Evolutionary conservation across 768 basidiomycete genomes (phyloP).

Genomic region (Lactarius hatsudake): DNA sequence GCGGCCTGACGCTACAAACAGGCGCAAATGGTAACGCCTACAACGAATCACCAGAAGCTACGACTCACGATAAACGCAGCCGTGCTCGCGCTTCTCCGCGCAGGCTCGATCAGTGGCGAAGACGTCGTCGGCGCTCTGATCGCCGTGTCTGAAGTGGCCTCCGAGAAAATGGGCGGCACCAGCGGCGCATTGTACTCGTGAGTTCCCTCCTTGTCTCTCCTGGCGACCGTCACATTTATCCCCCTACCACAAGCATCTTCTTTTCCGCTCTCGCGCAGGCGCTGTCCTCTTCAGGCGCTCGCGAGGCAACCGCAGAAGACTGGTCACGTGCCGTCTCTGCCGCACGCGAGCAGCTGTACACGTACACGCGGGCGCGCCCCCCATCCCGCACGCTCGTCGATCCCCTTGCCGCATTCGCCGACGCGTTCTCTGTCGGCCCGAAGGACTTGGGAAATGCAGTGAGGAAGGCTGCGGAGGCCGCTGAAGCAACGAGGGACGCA

Average conservation of each 20-base stretch:
- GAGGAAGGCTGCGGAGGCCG: slow-evolving; percentile 57
- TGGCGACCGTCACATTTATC: background rate
- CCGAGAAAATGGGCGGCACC: slow-evolving; percentile 88
- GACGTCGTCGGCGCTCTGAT: slow-evolving; percentile 67
- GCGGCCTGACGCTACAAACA: slow-evolving; percentile 64
- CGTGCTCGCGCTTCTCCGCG: slow-evolving; percentile 55
- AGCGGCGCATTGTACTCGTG: slow-evolving; percentile 90
- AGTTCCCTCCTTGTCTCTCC: slow-evolving; percentile 33
- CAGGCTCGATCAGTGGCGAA: slow-evolving; percentile 55
- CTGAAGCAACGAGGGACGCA: slow-evolving; percentile 69
- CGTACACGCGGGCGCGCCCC: slow-evolving; percentile 84
- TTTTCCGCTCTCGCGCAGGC: slow-evolving; percentile 84
- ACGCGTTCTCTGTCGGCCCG: slow-evolving; percentile 39
- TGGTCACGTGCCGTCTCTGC: slow-evolving; percentile 61
- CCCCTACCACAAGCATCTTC: slow-evolving; percentile 62
- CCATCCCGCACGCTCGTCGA: slow-evolving; percentile 94
- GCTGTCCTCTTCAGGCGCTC: slow-evolving; percentile 44
- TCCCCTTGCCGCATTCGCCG: slow-evolving; percentile 77
- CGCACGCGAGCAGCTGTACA: slow-evolving; percentile 64
- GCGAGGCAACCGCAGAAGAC: slow-evolving; percentile 44
- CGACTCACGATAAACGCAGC: slow-evolving; percentile 38
- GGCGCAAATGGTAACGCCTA: slow-evolving; percentile 64
- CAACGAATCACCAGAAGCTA: slow-evolving; percentile 14
- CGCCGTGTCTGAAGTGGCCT: slow-evolving; percentile 68
- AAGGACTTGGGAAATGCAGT: slow-evolving; percentile 51